Percentiles rank a stretch among this genome's conserved stretches.
phyloP scores from a whole-genome alignment of 2,329 filamentous ascomycete genomes.

The Tolypocladium inflatum region DNA sequence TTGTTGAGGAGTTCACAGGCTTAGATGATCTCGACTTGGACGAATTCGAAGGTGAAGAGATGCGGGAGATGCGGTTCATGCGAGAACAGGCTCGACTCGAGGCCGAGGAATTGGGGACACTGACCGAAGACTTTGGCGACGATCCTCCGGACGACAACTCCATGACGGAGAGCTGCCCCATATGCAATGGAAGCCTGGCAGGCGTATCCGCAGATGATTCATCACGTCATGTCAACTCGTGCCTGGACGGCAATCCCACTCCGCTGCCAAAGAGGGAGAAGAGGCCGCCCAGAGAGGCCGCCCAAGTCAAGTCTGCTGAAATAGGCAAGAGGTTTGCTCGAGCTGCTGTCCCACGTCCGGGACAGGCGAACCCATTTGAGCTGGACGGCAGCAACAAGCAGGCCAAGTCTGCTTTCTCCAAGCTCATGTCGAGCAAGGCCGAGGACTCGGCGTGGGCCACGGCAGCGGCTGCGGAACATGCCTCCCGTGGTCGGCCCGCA shows the following conservation, averaged over 20 bases:
- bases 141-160: constrained; percentile 20
- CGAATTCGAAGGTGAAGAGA: constrained; percentile 52
- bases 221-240: constrained; percentile 82
- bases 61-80: constrained; percentile 60
- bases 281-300: constrained; percentile 4
- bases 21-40: constrained; percentile 49
- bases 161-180: constrained; percentile 51
- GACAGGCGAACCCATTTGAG: constrained; percentile 70
- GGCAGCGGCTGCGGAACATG: constrained; percentile 70
- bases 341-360: constrained; percentile 63
- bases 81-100: constrained; percentile 63
- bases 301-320: constrained; percentile 26
- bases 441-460: constrained; percentile 86
- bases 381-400: constrained; percentile 30
- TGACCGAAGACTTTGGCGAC: constrained; percentile 25
- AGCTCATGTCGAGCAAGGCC: constrained; percentile 84
- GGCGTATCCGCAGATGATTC: constrained; percentile 57
- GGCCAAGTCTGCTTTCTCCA: constrained; percentile 70
- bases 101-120: constrained; percentile 41
- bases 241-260: constrained; percentile 72
- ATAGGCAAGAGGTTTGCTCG: constrained; percentile 53
- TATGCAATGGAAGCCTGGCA: constrained; percentile 59
- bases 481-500: constrained; percentile 73
- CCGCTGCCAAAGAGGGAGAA: constrained; percentile 33
- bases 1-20: constrained; percentile 25